Conservation (phyloP, 148 eudicot genomes). For the Fagopyrum homotropicum region DNA sequence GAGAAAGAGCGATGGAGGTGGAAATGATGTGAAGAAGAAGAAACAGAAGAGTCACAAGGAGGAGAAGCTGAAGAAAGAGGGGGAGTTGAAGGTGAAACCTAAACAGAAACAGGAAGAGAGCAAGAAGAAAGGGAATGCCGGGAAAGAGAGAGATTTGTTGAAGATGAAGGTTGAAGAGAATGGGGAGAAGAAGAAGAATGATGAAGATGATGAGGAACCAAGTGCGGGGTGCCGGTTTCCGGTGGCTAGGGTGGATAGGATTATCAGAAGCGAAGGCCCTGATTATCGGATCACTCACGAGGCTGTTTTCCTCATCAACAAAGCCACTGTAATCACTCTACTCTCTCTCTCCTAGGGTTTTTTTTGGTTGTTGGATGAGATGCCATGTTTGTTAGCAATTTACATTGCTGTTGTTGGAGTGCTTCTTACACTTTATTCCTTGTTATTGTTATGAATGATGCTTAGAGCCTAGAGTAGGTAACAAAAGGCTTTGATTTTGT, state of each 20-base stretch:
- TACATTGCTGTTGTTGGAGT: neutral
- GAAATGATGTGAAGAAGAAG: neutral
- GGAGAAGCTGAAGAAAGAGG: constrained; percentile 9
- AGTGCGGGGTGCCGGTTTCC: constrained; percentile 24
- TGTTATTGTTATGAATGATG: neutral
- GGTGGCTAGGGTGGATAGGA: constrained; percentile 39
- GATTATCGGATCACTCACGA: constrained; percentile 38
- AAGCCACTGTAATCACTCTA: constrained; percentile 40
- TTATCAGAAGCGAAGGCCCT: constrained; percentile 34
- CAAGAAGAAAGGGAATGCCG: neutral
- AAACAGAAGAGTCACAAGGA: constrained; percentile 1
- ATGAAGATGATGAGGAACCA: constrained; percentile 12
- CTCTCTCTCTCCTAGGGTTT: constrained; percentile 2
- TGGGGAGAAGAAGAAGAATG: constrained; percentile 9
- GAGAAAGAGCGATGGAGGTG: neutral
- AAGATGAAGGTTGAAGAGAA: constrained; percentile 5
- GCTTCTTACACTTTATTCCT: neutral
- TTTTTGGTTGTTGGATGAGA: neutral
- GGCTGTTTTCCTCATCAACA: constrained; percentile 46
- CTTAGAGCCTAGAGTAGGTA: neutral
- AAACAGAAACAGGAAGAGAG: constrained; percentile 5
- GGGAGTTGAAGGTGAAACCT: neutral
- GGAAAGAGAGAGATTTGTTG: neutral
- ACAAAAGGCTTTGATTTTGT: neutral
- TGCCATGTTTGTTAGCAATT: neutral